phyloP scores from a whole-genome alignment of 129 eudicot genomes.

The Heracleum sosnowskyi region DNA sequence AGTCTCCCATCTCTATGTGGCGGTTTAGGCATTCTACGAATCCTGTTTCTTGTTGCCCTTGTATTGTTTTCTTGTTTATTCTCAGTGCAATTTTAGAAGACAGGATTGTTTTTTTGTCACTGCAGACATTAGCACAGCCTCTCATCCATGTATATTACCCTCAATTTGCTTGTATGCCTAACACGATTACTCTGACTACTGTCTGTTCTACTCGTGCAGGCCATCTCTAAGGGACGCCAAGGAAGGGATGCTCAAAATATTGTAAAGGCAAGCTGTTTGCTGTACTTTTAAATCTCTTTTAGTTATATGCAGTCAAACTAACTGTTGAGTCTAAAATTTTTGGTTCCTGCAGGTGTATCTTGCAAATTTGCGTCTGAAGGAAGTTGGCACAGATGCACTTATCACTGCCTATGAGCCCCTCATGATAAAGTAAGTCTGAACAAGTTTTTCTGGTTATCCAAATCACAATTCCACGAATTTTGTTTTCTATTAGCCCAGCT shows the following conservation, averaged over 20 bases:
- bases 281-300: not conserved
- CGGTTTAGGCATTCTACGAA: too few relatives aligned
- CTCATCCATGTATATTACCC: not conserved
- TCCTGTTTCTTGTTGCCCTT: too few relatives aligned
- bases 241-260: slow-evolving; percentile 88
- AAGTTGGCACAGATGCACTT: slow-evolving; percentile 73
- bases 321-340: not conserved
- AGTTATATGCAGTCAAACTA: not conserved
- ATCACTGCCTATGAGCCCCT: slow-evolving; percentile 85
- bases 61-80: too few relatives aligned
- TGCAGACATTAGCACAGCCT: not conserved
- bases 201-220: slow-evolving; percentile 27
- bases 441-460: not conserved
- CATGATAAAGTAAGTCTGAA: slow-evolving; percentile 51
- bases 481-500: not conserved
- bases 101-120: not conserved
- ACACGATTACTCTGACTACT: not conserved
- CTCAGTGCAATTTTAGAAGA: too few relatives aligned
- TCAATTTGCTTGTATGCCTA: slow-evolving; percentile 1
- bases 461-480: not conserved
- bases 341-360: slow-evolving; percentile 53
- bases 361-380: slow-evolving; percentile 91
- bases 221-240: slow-evolving; percentile 86
- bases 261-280: slow-evolving; percentile 45
- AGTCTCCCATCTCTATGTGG: too few relatives aligned